Evolutionary conservation across 2,329 filamentous ascomycete genomes (phyloP).

Genomic region (Alternaria arborescens): DNA sequence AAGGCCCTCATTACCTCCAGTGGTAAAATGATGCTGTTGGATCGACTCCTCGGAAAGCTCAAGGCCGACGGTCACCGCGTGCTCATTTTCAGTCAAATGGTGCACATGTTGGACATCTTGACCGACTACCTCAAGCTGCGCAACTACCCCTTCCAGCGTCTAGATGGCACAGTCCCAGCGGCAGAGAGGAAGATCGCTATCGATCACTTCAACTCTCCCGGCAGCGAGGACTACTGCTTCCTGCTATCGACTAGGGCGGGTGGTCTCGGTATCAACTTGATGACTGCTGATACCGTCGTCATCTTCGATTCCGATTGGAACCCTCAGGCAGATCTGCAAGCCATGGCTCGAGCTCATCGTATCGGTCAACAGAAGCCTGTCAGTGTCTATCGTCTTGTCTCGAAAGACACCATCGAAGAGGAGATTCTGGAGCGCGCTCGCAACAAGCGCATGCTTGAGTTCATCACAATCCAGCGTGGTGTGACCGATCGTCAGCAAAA

Average conservation of each 20-base stretch:
- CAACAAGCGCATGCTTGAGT: slow-evolving; percentile 97
- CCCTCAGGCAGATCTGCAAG: slow-evolving; percentile 95
- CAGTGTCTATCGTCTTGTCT: slow-evolving; percentile 94
- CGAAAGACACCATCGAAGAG: slow-evolving; percentile 98
- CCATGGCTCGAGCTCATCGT: slow-evolving; percentile 97
- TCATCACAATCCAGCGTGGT: slow-evolving; percentile 94
- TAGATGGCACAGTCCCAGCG: slow-evolving; percentile 94
- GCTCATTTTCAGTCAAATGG: slow-evolving; percentile 99
- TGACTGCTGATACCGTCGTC: slow-evolving; percentile 98
- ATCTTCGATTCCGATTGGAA: slow-evolving; percentile 99
- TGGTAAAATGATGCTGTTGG: slow-evolving; percentile 99
- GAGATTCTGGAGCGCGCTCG: slow-evolving; percentile 95
- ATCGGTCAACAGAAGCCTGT: slow-evolving; percentile 97
- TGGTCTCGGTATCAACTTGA: slow-evolving; percentile 97
- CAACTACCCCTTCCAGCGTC: slow-evolving; percentile 92
- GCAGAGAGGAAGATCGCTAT: slow-evolving; percentile 90
- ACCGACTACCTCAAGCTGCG: slow-evolving; percentile 92
- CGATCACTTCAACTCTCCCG: slow-evolving; percentile 97
- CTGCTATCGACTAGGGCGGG: slow-evolving; percentile 93
- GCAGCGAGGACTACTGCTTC: slow-evolving; percentile 95
- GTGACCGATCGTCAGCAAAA: slow-evolving; percentile 93
- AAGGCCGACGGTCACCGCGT: slow-evolving; percentile 95
- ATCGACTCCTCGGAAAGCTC: slow-evolving; percentile 92
- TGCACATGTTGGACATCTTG: slow-evolving; percentile 96
- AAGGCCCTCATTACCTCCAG: slow-evolving; percentile 95